Base-by-base conservation (phyloP, 1,284 basidiomycete species). In the Boletus sp. region DNA sequence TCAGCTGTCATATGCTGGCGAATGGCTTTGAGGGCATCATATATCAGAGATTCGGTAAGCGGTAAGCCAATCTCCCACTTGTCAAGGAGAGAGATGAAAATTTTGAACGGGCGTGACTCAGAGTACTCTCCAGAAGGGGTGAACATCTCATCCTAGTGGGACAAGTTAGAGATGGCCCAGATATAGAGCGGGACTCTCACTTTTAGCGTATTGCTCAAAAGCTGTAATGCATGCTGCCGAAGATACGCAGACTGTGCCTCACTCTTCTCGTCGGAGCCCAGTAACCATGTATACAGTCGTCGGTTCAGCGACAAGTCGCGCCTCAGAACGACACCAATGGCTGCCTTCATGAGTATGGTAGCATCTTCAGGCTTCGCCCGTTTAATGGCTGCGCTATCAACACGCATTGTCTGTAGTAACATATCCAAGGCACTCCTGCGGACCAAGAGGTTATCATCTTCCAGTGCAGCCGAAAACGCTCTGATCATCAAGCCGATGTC, bases 21-120 rank as follows among this genome's bases (percentile, higher is more conserved):
- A 39, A 93, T 73, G 2, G 88, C 81, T 44, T 76, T 80, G 61
- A 95, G 83, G 0, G 88, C 77, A 55, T 96, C 90, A 48, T 91
- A 81, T 4, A 91, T 81, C 29, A 97, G 70, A 1, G 73, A 75
- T 38, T 90, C 82, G 0, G 93, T 94, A 22, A 99, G 69, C 0
- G 81, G 76, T 16, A 81, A 81, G 0, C 95, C 95, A 43, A 99
- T 86, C 67, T 97, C 94, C 89, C 92, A 97, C 66, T 96, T 96
- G 69, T 99, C 96, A 53, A 98, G 72, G 14, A 99, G 68, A 1
- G 94, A 94, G 23, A 98, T 84, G 65, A 97, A 95, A 39, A 98
- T 89, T 67, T 94, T 94, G 77, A 93, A 98, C 0, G 96, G 92
- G 14, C 88, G 80, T 1, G 87, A 82, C 52, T 88, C 86, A 0